A percentile compares a stretch with the other conserved stretches of the same genome.
Evolutionary conservation across 225 moss, liverwort and hornwort genomes (phyloP).

Genomic region (Rhytidiadelphus loreus): DNA sequence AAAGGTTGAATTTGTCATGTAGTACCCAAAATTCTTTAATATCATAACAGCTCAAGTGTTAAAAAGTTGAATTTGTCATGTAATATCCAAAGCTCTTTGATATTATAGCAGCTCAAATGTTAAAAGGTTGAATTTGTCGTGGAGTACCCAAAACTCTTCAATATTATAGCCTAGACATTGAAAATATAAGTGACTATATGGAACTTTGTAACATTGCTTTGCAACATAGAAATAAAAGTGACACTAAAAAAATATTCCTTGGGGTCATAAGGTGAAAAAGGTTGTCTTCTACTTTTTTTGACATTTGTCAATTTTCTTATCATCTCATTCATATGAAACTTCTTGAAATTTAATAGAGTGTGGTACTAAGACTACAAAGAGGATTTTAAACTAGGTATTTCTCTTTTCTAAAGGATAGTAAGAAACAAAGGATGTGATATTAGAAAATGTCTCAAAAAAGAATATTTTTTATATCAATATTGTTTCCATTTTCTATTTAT

Average conservation of each 20-base stretch:
- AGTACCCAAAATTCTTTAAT: too few species aligned
- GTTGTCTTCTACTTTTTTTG: fast-evolving
- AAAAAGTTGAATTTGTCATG: too few species aligned
- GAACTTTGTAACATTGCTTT: neutral
- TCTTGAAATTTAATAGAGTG: neutral
- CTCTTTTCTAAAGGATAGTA: neutral
- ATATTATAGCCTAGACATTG: neutral
- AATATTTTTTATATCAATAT: neutral
- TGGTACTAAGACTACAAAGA: neutral
- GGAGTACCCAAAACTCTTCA: neutral
- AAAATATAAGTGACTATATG: neutral
- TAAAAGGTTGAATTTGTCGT: neutral
- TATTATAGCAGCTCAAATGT: too few species aligned
- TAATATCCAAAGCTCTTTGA: too few species aligned
- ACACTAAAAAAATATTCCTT: neutral
- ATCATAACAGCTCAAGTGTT: too few species aligned
- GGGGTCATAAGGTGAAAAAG: neutral
- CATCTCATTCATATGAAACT: neutral
- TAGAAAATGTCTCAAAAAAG: neutral
- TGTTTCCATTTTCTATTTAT: neutral
- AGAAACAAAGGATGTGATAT: neutral
- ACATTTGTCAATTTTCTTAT: neutral
- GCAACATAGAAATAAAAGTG: neutral
- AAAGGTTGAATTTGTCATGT: too few species aligned
- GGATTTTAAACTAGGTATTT: neutral